Evolutionary conservation across 257 asterid genomes (phyloP).

Genomic region (Thymus mandschuricus): DNA sequence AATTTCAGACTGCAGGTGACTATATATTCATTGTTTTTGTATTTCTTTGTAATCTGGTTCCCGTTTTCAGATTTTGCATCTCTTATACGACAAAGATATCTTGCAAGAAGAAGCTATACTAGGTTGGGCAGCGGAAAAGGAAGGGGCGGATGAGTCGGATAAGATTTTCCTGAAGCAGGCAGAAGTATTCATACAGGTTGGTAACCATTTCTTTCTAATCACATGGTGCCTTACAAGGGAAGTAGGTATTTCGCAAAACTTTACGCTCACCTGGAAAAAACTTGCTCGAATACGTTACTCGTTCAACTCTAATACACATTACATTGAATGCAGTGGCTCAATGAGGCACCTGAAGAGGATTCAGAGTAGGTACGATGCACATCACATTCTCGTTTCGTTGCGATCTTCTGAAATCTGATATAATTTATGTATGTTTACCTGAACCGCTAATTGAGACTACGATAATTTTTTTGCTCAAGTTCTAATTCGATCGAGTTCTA

Average conservation of each 20-base stretch:
- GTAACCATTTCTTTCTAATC: background rate
- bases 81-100: slow-evolving; percentile 70
- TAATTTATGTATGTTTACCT: no score
- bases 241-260: no score
- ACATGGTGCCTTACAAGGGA: background rate
- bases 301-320: slow-evolving; percentile 9
- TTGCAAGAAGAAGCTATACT: slow-evolving; percentile 89
- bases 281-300: background rate
- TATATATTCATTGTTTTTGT: background rate
- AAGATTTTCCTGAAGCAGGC: slow-evolving; percentile 78
- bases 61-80: slow-evolving; percentile 61
- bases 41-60: slow-evolving; percentile 9
- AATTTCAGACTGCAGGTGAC: no score
- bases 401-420: no score
- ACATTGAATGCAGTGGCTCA: slow-evolving; percentile 73
- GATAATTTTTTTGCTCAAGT: no score
- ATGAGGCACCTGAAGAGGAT: slow-evolving; percentile 85
- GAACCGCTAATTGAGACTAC: no score
- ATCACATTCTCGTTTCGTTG: no score
- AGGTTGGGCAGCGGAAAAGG: slow-evolving; percentile 89
- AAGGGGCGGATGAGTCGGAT: slow-evolving; percentile 88
- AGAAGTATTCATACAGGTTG: slow-evolving; percentile 66
- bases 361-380: no score
- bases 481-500: no score
- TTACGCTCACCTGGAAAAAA: no score